Evolutionary conservation across 768 basidiomycete genomes (phyloP).

Genomic region (Trametes cingulata): DNA sequence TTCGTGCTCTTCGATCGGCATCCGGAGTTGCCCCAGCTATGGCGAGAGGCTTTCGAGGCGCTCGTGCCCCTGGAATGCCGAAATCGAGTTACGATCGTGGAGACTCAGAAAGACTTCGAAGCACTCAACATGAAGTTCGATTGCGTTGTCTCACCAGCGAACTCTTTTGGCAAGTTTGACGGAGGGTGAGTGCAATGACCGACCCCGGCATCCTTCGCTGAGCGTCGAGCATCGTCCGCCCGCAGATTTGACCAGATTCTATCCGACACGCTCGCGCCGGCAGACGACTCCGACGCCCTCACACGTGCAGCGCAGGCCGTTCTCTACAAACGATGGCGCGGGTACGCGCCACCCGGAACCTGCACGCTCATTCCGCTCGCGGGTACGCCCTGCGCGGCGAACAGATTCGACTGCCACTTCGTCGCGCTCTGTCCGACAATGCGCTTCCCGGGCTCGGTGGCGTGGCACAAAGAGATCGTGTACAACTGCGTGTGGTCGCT

Average conservation of each 20-base stretch:
- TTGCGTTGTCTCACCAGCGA: constrained; percentile 34
- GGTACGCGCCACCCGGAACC: constrained; percentile 18
- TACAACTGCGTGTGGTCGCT: constrained; percentile 30
- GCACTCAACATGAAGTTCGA: constrained; percentile 18
- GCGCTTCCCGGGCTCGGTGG: constrained; percentile 13
- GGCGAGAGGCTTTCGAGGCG: background rate
- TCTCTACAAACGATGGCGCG: constrained; percentile 17
- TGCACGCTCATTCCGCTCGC: constrained; percentile 20
- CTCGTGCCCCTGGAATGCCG: background rate
- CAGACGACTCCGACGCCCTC: background rate
- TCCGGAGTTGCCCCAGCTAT: background rate
- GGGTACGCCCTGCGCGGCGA: constrained; percentile 7
- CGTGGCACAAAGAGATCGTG: constrained; percentile 27
- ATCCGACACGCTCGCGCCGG: constrained; percentile 1
- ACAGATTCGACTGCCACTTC: constrained; percentile 3
- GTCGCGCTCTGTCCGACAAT: constrained; percentile 22
- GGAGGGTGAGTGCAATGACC: constrained; percentile 22
- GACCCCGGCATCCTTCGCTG: background rate
- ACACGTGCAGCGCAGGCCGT: constrained; percentile 10
- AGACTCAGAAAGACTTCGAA: background rate
- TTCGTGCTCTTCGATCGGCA: background rate
- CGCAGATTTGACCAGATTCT: constrained; percentile 7
- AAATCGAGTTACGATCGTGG: constrained; percentile 6
- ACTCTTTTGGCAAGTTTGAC: constrained; percentile 33
- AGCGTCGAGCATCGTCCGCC: no score